A percentile compares a stretch with the other conserved stretches of the same genome.
phyloP scores from a whole-genome alignment of 2,329 filamentous ascomycete genomes.

The Ophiocordyceps camponoti-leonardi region DNA sequence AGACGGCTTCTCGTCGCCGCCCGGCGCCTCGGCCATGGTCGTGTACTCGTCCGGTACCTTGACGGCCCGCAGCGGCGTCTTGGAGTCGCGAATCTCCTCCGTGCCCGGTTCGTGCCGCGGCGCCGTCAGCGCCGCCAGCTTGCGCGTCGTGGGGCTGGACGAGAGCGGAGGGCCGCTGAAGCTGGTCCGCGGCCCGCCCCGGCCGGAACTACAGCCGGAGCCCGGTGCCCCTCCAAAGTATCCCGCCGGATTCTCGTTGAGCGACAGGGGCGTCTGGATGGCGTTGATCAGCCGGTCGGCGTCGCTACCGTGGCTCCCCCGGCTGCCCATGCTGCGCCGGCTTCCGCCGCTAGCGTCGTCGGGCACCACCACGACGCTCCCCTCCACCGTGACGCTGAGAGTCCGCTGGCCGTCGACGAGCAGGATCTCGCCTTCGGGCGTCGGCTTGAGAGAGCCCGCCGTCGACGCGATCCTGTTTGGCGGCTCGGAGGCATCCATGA shows the following conservation, averaged over 20 bases:
- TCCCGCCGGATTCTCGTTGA: conserved; percentile 19
- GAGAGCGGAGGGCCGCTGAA: conserved; percentile 3
- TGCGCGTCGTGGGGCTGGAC: conserved; percentile 3
- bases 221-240: conserved; percentile 7
- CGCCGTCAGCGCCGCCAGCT: background rate
- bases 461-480: conserved; percentile 6
- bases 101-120: conserved; percentile 14
- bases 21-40: conserved; percentile 13
- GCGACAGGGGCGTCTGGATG: conserved; percentile 41
- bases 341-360: conserved; percentile 7
- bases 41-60: conserved; percentile 30
- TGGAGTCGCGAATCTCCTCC: conserved; percentile 23
- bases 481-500: conserved; percentile 2
- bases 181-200: conserved; percentile 1
- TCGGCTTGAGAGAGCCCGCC: conserved; percentile 9
- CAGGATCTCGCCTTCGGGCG: conserved; percentile 36
- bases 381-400: conserved; percentile 6
- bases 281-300: conserved; percentile 57
- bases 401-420: conserved; percentile 33
- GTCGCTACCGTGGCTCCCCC: conserved; percentile 35
- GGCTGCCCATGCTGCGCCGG: conserved; percentile 20
- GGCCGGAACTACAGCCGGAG: conserved; percentile 5
- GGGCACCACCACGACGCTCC: background rate
- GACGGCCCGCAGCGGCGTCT: conserved; percentile 27
- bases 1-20: conserved; percentile 14